Evolutionary conservation across 2,329 filamentous ascomycete genomes (phyloP), one percentile per base, ranked within the genome.

Genomic region (Torrubiella hemipterigena): DNA sequence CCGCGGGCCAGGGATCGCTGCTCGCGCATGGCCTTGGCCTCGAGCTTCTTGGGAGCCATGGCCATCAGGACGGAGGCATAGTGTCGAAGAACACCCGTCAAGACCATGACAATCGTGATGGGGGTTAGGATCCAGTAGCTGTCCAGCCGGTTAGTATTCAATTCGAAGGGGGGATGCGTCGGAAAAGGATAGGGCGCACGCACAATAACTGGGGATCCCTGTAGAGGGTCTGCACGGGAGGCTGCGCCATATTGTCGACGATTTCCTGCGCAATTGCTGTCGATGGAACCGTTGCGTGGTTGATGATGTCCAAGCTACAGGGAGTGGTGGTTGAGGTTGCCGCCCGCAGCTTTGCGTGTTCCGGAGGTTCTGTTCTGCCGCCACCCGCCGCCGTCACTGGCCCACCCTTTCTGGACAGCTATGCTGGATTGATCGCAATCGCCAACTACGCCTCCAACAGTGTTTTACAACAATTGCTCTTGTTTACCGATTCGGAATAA

Each of bases 51-150:
- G 12, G 91, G 87, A 6, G 81, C 65, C 1, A 74, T 74, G 47
- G 85, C 77, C 61, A 98, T 83, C 36, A 98, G 73, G n/a, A 93
- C 80, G 37, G 83, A 85, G 32, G 85, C 87, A 57, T 96, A 98
- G 65, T 98, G 91, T 44, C 91, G 87, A 35, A 98, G 77, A 35
- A 98, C 77, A 49, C 91, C 91, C 12, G 91, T 98, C 40, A 98
- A 63, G 42, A 98, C 79, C 93, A 98, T 98, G 52, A 98, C 91
- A 47, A 94, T 70, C 28, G 89, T 94, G 56, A 98, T 98, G 39
- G 91, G 91, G 41, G 95, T 79, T 38, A 98, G 70, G 59, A 98
- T 98, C 91, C 91, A 98, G 69, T 95, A 96, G 64, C 91, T 98
- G 49, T 33, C 37, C 14, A 32, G 32, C 36, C 31, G 34, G 42